A percentile compares a stretch with the other conserved stretches of the same genome.
Conservation (phyloP, 345 rosid genomes). For the Anastatica hierochuntica region DNA sequence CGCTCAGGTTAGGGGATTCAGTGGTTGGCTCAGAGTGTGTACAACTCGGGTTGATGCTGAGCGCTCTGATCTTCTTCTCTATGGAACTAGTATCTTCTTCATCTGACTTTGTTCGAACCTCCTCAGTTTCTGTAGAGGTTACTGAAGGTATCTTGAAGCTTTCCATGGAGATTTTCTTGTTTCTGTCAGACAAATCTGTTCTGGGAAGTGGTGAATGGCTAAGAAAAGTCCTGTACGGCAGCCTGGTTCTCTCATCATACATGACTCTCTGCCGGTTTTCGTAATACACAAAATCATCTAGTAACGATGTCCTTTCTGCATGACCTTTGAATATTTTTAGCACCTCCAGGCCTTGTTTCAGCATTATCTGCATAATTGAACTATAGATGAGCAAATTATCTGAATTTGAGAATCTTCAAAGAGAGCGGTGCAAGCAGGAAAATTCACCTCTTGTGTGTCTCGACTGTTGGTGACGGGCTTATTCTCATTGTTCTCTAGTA, state of each 20-base stretch:
- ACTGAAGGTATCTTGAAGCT: background rate
- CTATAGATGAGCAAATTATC: background rate
- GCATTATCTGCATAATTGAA: constrained; percentile 49
- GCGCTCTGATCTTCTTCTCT: constrained; percentile 11
- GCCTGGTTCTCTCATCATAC: constrained; percentile 66
- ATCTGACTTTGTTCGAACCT: background rate
- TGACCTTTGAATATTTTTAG: constrained; percentile 62
- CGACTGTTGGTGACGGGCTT: constrained; percentile 98
- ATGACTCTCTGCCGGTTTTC: constrained; percentile 75
- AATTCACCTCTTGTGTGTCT: constrained; percentile 92
- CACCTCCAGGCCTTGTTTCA: constrained; percentile 72
- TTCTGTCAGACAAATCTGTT: constrained; percentile 33
- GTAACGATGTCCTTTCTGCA: constrained; percentile 47
- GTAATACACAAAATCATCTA: constrained; percentile 77
- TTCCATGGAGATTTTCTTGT: constrained; percentile 16
- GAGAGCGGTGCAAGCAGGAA: background rate
- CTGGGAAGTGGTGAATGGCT: constrained; percentile 32
- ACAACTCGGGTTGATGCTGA: constrained; percentile 10
- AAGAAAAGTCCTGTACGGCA: constrained; percentile 32
- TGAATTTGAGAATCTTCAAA: background rate
- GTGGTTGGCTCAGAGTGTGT: constrained; percentile 1
- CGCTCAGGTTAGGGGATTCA: constrained; percentile 1
- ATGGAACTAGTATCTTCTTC: background rate
- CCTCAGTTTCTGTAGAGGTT: background rate
- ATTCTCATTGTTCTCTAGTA: constrained; percentile 82